Conservation (phyloP, 441 rosid genomes). For the Bocquillonia castaneifolia region DNA sequence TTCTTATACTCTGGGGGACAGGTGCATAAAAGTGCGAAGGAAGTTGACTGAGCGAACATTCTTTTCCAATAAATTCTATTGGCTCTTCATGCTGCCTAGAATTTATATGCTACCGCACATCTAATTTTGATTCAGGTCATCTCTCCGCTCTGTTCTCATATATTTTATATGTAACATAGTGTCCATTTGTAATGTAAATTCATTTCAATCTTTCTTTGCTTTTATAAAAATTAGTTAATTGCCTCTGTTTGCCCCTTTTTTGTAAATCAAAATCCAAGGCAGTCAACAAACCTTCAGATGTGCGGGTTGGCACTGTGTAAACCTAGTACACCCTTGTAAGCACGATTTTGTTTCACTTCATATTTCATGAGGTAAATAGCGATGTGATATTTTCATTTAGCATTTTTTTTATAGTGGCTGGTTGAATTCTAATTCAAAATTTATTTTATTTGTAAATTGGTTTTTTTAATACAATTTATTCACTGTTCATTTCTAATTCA, state of each 20-base stretch:
- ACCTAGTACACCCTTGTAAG: too few relatives aligned
- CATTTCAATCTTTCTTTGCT: constrained; percentile 7
- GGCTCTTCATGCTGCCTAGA: constrained; percentile 27
- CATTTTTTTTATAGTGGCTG: too few relatives aligned
- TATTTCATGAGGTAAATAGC: too few relatives aligned
- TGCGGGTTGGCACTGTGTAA: too few relatives aligned
- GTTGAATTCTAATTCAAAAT: too few relatives aligned
- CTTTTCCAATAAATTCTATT: constrained; percentile 22
- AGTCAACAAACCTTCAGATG: too few relatives aligned
- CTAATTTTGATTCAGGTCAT: constrained; percentile 35
- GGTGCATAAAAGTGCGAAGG: constrained; percentile 54
- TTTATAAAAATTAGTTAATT: constrained; percentile 2
- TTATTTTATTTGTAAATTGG: too few relatives aligned
- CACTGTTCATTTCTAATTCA: too few relatives aligned
- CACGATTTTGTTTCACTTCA: too few relatives aligned
- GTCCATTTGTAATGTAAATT: constrained; percentile 33
- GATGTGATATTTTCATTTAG: too few relatives aligned
- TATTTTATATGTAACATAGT: constrained; percentile 9
- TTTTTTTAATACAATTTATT: too few relatives aligned
- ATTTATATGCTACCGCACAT: constrained; percentile 17
- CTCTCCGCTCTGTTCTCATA: constrained; percentile 25
- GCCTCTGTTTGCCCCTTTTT: background rate
- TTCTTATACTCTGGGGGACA: constrained; percentile 65
- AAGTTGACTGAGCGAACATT: constrained; percentile 31
- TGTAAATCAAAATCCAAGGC: too few relatives aligned